Evolutionary conservation across 2,329 filamentous ascomycete species (phyloP), one percentile per base, ranked within the genome.

Genomic region (Thielaviopsis punctulata): DNA sequence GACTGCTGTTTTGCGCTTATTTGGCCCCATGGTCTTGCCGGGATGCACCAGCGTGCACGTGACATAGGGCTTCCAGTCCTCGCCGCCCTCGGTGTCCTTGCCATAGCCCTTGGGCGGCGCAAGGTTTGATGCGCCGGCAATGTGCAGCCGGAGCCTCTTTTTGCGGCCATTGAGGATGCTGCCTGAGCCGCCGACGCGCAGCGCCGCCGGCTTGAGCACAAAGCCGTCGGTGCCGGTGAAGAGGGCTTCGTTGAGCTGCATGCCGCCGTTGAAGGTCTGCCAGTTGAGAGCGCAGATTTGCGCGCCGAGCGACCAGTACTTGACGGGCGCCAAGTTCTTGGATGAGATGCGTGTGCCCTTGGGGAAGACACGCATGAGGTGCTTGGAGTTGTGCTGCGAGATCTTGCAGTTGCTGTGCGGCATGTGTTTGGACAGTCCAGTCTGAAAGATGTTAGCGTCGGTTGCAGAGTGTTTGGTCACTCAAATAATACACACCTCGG

Each of bases 281-380:
- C 79, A 80, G 64, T 84, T 84, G 50, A 84, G 68, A 2, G 80
- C 80, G 60, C 78, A 82, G 46, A 84, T 79, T 59, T 84, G 80
- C 2, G 80, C 79, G 1, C 80, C 80, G 3, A 82, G 62, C 6
- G 71, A 77, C 80, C 80, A 84, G 61, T 80, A 84, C 0, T 73
- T 70, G 0, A 79, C 71, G 0, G 78, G 79, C 51, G 71, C 70
- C 2, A 84, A 70, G 59, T 84, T 84, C 33, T 69, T 72, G 2
- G 79, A 83, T 0, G 75, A 76, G 61, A 84, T 83, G 44, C 80
- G 75, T 0, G 79, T 82, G 48, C 80, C 80, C 59, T 83, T 83
- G 36, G 80, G 80, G 57, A 70, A 84, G 1, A 84, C 79, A 3
- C 80, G 74, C 80, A 84, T 84, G n/a, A 84, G 68, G 55, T 82